These are phyloP conservation scores for Eucalyptus melliodora DNA, from an alignment of 345 rosid species.

Conservation along the genomic window DNA sequence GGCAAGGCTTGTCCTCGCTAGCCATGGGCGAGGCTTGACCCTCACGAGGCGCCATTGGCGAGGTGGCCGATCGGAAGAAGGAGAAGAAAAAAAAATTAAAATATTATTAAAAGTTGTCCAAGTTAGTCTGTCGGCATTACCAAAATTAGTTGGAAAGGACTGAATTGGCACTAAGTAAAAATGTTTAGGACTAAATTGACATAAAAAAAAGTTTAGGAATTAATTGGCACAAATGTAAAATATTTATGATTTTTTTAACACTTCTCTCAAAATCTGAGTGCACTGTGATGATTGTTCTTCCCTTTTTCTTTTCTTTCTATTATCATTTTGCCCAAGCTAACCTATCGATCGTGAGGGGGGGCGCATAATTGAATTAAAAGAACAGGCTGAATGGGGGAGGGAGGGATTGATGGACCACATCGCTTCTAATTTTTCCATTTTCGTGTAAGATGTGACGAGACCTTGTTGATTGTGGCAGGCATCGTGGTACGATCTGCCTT, in stretches of 20 bases:
- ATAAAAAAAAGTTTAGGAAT: fast-evolving
- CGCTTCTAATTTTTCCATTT: neutral
- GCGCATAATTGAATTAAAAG: neutral
- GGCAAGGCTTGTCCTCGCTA: fast-evolving
- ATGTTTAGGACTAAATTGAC: fast-evolving
- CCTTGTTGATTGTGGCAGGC: constrained; percentile 6
- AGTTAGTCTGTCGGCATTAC: fast-evolving
- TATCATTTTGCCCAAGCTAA: neutral
- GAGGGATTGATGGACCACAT: neutral
- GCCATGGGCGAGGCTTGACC: fast-evolving
- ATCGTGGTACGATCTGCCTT: neutral
- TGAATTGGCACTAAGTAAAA: fast-evolving
- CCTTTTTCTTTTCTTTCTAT: neutral
- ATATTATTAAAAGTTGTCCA: too few relatives aligned
- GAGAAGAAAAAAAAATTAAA: too few relatives aligned
- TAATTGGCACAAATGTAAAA: too few relatives aligned
- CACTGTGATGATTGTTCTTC: neutral
- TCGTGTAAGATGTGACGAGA: constrained; percentile 35
- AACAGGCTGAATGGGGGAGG: neutral
- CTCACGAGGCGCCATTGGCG: fast-evolving
- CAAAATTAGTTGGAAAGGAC: fast-evolving
- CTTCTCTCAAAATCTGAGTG: neutral
- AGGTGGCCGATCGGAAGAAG: too few relatives aligned
- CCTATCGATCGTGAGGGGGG: neutral
- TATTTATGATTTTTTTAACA: too few relatives aligned